These are phyloP conservation scores for Capniomyces stellatus DNA, from an alignment of 371 early-diverging fungal genomes.

Conservation along the genomic window DNA sequence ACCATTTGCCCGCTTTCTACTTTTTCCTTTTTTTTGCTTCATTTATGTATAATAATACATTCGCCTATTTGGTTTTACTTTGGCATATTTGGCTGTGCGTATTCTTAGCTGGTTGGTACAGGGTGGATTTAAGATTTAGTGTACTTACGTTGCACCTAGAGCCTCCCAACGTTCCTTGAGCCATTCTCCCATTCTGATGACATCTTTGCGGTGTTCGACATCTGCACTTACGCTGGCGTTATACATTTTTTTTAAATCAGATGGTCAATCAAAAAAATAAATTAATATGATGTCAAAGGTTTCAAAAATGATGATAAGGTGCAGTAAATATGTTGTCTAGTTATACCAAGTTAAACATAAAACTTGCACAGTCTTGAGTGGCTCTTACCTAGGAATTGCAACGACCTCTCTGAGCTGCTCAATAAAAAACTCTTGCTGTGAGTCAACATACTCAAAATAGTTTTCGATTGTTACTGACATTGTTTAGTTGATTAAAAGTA, in stretches of 20 bases:
- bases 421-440: conserved; percentile 61
- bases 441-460: conserved; percentile 58
- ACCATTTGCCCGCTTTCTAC: conserved; percentile 87
- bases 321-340: background rate
- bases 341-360: background rate
- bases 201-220: conserved; percentile 57
- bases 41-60: conserved; percentile 91
- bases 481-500: background rate
- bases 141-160: conserved; percentile 34
- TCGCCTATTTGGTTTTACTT: conserved; percentile 89
- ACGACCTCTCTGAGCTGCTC: conserved; percentile 76
- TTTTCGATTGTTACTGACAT: conserved; percentile 22
- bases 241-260: background rate
- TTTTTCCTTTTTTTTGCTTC: conserved; percentile 63
- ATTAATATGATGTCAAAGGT: conserved; percentile 1
- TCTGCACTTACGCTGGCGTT: conserved; percentile 57
- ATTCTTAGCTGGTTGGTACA: conserved; percentile 73
- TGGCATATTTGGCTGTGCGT: conserved; percentile 74
- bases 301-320: background rate
- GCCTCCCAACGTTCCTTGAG: conserved; percentile 50
- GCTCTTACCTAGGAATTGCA: conserved; percentile 63
- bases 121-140: conserved; percentile 66
- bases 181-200: conserved; percentile 82
- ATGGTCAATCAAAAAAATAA: background rate
- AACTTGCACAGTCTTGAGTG: background rate